Evolutionary conservation across 257 asterid genomes (phyloP), one percentile per base, ranked within the genome.

Genomic region (Solanum acaule): DNA sequence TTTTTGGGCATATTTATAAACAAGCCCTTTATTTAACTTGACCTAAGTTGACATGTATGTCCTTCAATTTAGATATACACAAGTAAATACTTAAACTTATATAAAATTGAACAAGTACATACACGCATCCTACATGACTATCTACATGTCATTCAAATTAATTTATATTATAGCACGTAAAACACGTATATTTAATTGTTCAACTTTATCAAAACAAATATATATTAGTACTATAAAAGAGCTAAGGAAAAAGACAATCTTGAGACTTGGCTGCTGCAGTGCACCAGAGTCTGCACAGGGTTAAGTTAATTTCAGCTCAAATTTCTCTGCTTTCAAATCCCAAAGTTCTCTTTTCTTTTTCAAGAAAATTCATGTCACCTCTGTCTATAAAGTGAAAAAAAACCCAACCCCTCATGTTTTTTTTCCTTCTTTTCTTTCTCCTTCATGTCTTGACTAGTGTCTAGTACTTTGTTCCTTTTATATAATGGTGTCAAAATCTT

Each of bases 321-420:
- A 68, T 33, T 29, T 46, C 8, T 68, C 82, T 86, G 86, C 38
- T 10, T 87, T 52, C 91, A 82, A 91, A 88, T 91, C 91, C 91
- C 90, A 87, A 89, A 88, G 90, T 81, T 8, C 83, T 87, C 90
- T 70, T 84, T 63, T 38, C 72, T 88, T 73, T 75, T 90, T 72
- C 23, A 10, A 34, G 13, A 84, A 56, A 31, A 25, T 20, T 46
- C 83, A 59, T 29, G 31, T 79, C 86, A 68, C 14, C 88, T 79
- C 84, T 87, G 86, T 86, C 37, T 56, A 15, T 68, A 15, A 85
- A 27, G 38, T n/a, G 79, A 38, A 85, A 35, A 37, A 42, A n/a
- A 42, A 4, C 63, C 52, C 76, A 75, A 22, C 40, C 76, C 65
- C 40, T 42, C 81, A 38, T 40, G 84, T 84, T 81, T 63, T 34